Base-by-base conservation (phyloP, 192 early-diverging fungal genomes). In the Coemansia sp. region DNA sequence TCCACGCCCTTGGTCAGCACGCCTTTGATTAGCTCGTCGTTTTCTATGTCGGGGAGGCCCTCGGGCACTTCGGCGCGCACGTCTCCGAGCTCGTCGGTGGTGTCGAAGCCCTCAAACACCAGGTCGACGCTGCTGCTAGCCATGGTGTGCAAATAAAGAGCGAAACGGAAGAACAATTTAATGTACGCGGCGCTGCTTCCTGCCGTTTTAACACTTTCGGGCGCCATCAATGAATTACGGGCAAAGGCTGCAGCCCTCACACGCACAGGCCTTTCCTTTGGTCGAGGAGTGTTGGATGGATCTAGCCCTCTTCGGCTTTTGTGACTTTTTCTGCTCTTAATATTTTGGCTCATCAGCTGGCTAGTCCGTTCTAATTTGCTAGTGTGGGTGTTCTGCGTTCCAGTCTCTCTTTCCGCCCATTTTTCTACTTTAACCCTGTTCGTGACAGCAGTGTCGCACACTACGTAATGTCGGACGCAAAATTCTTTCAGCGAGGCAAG, bases 11-110 rank as follows among this genome's bases (percentile, higher is more conserved):
- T 64, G 8, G 86, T 85, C 42, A 98, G 79, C 4, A 91, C 90
- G 37, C 93, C 84, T 41, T 84, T 86, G 37, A 98, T 92, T 35
- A 94, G 84, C 50, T 88, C 88, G 70, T 98, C 94, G 74, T 93
- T 91, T 58, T 93, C 84, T 55, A 93, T 90, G 48, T 89, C 89
- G 10, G 63, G 68, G 35, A 83, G 61, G 3, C 41, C 43, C 25
- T 64, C 63, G 12, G 12, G 42, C 33, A 45, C 6, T 43, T 59
- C 35, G 20, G 8, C 28, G 21, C 50, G 43, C 13, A 25, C 37
- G 2, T 53, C 59, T 6, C 61, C 56, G 18, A 42, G 68, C 37
- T 71, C 72, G 43, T 71, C 66, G 2, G 66, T 67, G 60, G 71
- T 71, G 39, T 80, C 77, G n/a, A 80, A 80, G 6, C 64, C 77